Conservation (phyloP, 495 filamentous ascomycete genomes). For the Aspergillus bridgeri region DNA sequence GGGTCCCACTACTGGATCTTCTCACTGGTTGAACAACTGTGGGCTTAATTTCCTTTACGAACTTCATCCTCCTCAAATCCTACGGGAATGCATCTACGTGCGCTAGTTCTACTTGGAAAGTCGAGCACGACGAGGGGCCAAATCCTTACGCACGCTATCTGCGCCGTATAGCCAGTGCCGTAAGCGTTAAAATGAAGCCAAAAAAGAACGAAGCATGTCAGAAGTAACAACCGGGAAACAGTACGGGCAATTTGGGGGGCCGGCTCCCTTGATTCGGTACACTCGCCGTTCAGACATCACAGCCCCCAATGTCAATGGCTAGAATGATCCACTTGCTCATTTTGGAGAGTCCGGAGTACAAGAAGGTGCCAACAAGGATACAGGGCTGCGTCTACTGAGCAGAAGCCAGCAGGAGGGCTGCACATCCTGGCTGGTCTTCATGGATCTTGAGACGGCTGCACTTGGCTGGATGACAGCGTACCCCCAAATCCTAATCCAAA, state of each 20-base stretch:
- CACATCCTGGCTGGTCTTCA: not conserved
- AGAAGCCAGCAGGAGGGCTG: not conserved
- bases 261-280: not conserved
- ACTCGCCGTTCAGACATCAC: not conserved
- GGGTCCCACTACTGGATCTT: not conserved
- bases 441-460: not conserved
- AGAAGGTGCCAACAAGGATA: not conserved
- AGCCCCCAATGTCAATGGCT: not conserved
- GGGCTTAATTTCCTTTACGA: not conserved
- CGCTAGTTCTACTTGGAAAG: not conserved
- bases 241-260: not conserved
- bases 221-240: not conserved
- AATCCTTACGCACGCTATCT: not conserved
- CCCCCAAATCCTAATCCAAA: not conserved
- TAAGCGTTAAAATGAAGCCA: not conserved
- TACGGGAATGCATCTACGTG: not conserved
- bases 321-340: not conserved
- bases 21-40: not conserved
- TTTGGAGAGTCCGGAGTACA: not conserved
- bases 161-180: too few relatives aligned
- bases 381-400: not conserved
- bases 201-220: not conserved
- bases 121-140: not conserved
- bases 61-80: not conserved
- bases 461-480: not conserved